Base-by-base conservation (phyloP, 2,329 filamentous ascomycete genomes). In the Alternaria tenuissima region DNA sequence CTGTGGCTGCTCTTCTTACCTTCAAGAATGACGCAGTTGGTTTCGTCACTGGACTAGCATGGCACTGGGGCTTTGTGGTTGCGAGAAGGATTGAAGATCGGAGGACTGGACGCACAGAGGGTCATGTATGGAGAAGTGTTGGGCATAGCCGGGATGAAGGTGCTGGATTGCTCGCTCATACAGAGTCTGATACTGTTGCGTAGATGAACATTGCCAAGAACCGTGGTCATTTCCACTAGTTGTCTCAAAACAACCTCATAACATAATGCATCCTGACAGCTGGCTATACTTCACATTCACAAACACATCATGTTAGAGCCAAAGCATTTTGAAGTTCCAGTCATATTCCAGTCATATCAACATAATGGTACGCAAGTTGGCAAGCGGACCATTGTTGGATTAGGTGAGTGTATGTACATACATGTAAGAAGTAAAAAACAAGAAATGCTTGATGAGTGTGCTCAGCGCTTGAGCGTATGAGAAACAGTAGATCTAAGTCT, bases 1-100 rank as follows among this genome's bases (percentile, higher is more conserved):
- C 94, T 0, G 88, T 92, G 8, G 93, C 91, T 0, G 86, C 90
- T 3, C 85, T 96, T 55, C 79, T 98, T 51, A 93, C 92, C 0
- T 97, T 96, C 71, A 91, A 88, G 76, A 98, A 97, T 73, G 94
- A 96, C 78, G 93, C 90, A 0, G 86, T 97, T 6, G 94, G 94
- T 0, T 97, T 97, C 70, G 61, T 91, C 14, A 92, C 90, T 0
- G 94, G 94, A 0, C 86, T 96, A 83, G 76, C 91, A 4, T 96
- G 93, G 76, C 88, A 94, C 78, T 89, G 86, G 79, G 87, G 88
- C 0, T 91, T 93, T 39, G 65, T 60, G 34, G 62, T 41, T 49
- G 75, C 70, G 20, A 64, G 64, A 22, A 61, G 62, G 20, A 30
- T 76, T 3, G 67, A 74, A 26, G 66, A 65, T 6, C 71, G 71